A percentile compares a stretch with the other conserved stretches of the same genome.
Evolutionary conservation across 306 rosid genomes (phyloP).

Genomic region (Trichosanthes cucumerina): DNA sequence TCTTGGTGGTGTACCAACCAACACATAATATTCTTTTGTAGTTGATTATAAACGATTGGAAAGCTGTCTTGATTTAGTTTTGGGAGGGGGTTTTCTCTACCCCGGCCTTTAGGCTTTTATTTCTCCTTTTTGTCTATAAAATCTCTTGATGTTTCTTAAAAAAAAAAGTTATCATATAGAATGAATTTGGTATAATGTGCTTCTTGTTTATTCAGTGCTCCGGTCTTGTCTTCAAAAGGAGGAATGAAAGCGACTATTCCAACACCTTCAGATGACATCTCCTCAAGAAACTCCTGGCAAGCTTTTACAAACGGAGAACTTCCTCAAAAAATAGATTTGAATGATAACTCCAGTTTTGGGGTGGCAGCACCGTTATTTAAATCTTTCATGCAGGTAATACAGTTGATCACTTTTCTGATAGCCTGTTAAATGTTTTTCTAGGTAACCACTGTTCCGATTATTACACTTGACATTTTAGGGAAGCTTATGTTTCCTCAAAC

Average conservation of each 20-base stretch:
- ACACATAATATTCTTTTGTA: neutral
- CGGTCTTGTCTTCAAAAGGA: slow-evolving; percentile 88
- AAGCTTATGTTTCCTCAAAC: neutral
- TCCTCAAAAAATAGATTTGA: slow-evolving; percentile 64
- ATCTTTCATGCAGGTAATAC: slow-evolving; percentile 83
- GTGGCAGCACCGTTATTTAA: slow-evolving; percentile 89
- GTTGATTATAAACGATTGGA: neutral
- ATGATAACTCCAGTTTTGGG: slow-evolving; percentile 71
- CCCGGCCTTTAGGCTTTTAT: neutral
- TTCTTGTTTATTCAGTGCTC: slow-evolving; percentile 57
- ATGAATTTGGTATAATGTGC: neutral
- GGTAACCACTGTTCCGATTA: neutral
- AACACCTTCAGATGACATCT: slow-evolving; percentile 45
- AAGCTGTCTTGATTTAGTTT: neutral
- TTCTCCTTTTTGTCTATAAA: neutral
- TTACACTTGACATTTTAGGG: neutral
- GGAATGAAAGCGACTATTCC: slow-evolving; percentile 51
- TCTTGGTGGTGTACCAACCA: neutral
- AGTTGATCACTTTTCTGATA: neutral
- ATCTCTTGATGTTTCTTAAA: neutral
- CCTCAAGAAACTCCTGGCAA: slow-evolving; percentile 80
- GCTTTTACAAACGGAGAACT: slow-evolving; percentile 68
- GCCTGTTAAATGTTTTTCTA: neutral
- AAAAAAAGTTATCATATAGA: neutral
- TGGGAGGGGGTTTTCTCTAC: neutral